phyloP scores from a whole-genome alignment of 306 rosid genomes.

The Hylodesmum podocarpum region DNA sequence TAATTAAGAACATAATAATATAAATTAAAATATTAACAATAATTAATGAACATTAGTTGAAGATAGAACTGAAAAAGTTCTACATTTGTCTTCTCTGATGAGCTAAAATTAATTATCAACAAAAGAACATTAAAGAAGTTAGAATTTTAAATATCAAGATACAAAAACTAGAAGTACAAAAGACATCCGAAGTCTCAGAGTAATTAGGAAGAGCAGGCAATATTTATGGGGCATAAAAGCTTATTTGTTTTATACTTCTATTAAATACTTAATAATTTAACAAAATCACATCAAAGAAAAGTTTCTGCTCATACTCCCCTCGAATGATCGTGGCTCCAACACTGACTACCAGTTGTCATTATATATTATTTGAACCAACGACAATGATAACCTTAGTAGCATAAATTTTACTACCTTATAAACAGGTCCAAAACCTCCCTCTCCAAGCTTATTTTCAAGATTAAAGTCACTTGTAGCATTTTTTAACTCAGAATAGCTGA shows the following conservation, averaged over 20 bases:
- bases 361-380: not conserved
- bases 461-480: constrained; percentile 67
- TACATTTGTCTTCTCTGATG: not conserved
- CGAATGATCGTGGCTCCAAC: not conserved
- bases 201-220: not conserved
- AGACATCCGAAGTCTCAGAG: not conserved
- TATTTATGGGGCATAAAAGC: not conserved
- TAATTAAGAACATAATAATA: not conserved
- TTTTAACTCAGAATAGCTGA: constrained; percentile 59
- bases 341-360: not conserved
- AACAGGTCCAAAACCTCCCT: constrained; percentile 94
- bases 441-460: constrained; percentile 64
- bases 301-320: not conserved
- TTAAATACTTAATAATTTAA: not conserved
- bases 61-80: not conserved
- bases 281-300: not conserved
- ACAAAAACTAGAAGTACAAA: not conserved
- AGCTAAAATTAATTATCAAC: not conserved
- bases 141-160: not conserved
- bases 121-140: not conserved
- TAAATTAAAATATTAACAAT: not conserved
- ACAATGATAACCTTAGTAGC: not conserved
- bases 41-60: not conserved
- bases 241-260: not conserved
- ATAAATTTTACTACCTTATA: constrained; percentile 54